These are phyloP conservation scores for Periconia sp. DNA, from an alignment of 2,329 filamentous ascomycete genomes.

Conservation along the genomic window DNA sequence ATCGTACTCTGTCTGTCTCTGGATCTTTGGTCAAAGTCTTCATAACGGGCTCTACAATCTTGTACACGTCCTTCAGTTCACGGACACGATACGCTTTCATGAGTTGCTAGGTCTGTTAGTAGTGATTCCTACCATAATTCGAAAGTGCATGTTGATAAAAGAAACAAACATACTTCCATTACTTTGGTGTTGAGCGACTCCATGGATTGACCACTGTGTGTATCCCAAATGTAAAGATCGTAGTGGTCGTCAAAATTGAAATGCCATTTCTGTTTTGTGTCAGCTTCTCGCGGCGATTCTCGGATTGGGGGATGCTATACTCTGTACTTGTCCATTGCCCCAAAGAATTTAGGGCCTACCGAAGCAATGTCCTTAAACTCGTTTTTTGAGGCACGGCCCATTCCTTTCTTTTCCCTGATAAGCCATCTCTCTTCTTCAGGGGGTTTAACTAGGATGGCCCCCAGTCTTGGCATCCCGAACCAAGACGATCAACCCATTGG, in stretches of 20 bases:
- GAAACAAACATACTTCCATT: constrained; percentile 12
- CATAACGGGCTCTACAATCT: constrained; percentile 35
- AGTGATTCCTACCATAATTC: too few species aligned
- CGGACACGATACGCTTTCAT: constrained; percentile 31
- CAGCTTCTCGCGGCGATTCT: not conserved
- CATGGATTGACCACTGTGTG: constrained; percentile 26
- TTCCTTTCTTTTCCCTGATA: constrained; percentile 41
- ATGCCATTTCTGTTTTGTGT: constrained; percentile 38
- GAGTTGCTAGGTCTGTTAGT: too few species aligned
- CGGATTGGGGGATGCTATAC: not conserved
- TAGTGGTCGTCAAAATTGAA: constrained; percentile 49
- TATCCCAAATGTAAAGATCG: constrained; percentile 48
- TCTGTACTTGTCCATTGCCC: constrained; percentile 32
- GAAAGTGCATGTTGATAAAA: constrained; percentile 12
- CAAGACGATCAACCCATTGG: constrained; percentile 33
- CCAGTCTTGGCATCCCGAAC: constrained; percentile 48
- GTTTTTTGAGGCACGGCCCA: constrained; percentile 43
- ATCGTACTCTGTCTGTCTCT: constrained; percentile 37
- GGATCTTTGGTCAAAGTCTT: constrained; percentile 41
- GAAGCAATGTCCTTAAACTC: constrained; percentile 40
- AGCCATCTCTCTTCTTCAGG: constrained; percentile 45
- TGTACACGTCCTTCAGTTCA: constrained; percentile 34
- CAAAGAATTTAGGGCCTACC: constrained; percentile 44
- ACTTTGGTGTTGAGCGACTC: too few species aligned
- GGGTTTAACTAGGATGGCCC: constrained; percentile 38